phyloP scores from a whole-genome alignment of 2,329 filamentous ascomycete genomes.

The Fusarium avenaceum region DNA sequence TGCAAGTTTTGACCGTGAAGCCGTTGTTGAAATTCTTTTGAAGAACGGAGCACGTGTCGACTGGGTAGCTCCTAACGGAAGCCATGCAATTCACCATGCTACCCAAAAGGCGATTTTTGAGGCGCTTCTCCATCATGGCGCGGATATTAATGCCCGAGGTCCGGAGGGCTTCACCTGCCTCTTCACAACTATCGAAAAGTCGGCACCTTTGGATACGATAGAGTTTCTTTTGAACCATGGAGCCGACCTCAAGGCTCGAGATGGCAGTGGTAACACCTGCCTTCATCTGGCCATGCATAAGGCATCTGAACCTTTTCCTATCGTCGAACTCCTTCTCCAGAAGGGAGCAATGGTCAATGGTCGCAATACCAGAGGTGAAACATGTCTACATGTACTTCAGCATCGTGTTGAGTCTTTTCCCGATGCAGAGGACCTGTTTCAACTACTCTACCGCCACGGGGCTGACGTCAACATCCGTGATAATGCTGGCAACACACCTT shows the following conservation, averaged over 20 bases:
- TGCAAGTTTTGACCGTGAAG: rapidly evolving
- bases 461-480: rapidly evolving
- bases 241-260: not conserved
- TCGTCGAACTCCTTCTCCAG: rapidly evolving
- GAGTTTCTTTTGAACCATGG: not conserved
- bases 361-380: rapidly evolving
- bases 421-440: rapidly evolving
- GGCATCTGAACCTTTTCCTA: rapidly evolving
- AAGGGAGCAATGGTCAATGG: not conserved
- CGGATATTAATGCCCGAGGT: not conserved
- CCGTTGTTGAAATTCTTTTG: not conserved
- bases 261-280: rapidly evolving
- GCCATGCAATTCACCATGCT: not conserved
- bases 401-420: not conserved
- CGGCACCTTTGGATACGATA: too few species aligned
- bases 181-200: too few species aligned
- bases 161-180: rapidly evolving
- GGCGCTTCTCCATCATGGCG: not conserved
- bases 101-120: rapidly evolving
- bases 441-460: rapidly evolving
- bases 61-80: rapidly evolving
- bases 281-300: rapidly evolving
- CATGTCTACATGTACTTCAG: not conserved
- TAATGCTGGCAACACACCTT: rapidly evolving
- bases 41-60: rapidly evolving